Base-by-base conservation (phyloP, 768 basidiomycete genomes). In the Tephrocybe sp. region DNA sequence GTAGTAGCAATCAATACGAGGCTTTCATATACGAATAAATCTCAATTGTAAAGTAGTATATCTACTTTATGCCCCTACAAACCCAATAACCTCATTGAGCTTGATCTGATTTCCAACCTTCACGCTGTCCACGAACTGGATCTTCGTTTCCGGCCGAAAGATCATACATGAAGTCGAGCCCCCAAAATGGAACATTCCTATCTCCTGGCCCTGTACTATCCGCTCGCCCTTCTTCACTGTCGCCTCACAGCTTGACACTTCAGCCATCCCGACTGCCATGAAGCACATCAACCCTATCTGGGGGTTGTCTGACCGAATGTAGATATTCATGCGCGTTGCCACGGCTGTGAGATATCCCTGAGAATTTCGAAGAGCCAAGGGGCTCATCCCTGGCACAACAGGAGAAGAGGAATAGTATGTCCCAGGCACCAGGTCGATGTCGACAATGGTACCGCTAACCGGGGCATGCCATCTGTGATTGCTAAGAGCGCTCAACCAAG, bases 391-490 rank as follows among this genome's bases (percentile, higher is more conserved):
- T n/a, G n/a, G n/a, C n/a, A n/a, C n/a, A n/a, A n/a, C n/a, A n/a
- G n/a, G n/a, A n/a, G n/a, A n/a, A n/a, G n/a, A n/a, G n/a, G n/a
- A n/a, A n/a, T n/a, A n/a, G n/a, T n/a, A n/a, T n/a, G n/a, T n/a
- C n/a, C n/a, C n/a, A n/a, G n/a, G n/a, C n/a, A n/a, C n/a, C n/a
- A n/a, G n/a, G n/a, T n/a, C n/a, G n/a, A n/a, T n/a, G n/a, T n/a
- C n/a, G n/a, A n/a, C n/a, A n/a, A n/a, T n/a, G n/a, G n/a, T n/a
- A n/a, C n/a, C n/a, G n/a, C 66, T 66, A n/a, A 82, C 67, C 31
- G 81, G 80, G 35, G 69, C 65, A 57, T 78, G 74, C 79, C 79
- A 82, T 51, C 78, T 72, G 53, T 82, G 81, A 52, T 81, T 82
- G 41, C 70, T 68, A 22, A 71, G 54, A 10, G 78, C 69, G 49